Evolutionary conservation across 2,329 filamentous ascomycete genomes (phyloP), one percentile per base, ranked within the genome.

Genomic region (Phialophora expanda): DNA sequence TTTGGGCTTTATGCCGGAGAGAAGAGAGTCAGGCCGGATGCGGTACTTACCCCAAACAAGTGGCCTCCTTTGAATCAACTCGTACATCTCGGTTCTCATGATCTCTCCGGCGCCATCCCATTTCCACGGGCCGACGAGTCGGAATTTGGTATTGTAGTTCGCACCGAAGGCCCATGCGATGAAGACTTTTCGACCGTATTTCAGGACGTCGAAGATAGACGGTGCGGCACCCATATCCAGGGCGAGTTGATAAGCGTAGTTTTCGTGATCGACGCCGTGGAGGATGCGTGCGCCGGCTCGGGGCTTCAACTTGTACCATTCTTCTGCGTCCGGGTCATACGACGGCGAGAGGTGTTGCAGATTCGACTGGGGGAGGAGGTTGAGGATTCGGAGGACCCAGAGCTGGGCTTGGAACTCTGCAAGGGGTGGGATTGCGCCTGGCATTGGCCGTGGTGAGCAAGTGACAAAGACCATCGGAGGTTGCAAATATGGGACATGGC

Each of bases 381-480:
- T 57, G 38, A 56, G 61, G 24, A 63, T 56, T 32, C 44, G 53
- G 9, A 63, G 61, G 11, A 58, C 30, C 61, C 53, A 63, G 34
- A 63, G 61, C 32, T 63, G 61, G 5, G 61, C 61, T 41, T 63
- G 61, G 54, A 63, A 63, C 20, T 63, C 61, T 26, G 61, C 44
- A 2, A 63, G 54, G 1, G 61, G 61, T 7, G 61, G 61, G 20
- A 63, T 63, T 50, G 61, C 61, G 5, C 61, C 61, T 63, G 26
- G 50, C 28, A 44, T 44, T 11, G 30, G 41, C 28, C 7, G 24
- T 26, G 11, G 51, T 56, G 24, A 44, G 51, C 28, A 44, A 5
- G 3, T 46, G 24, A 20, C 12, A 46, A 26, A 20, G n/a, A 58
- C 24, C 20, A 48, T 51, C 17, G 9, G 28, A n/a, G 28, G 11